Evolutionary conservation across 2,329 filamentous ascomycete genomes (phyloP), one percentile per base, ranked within the genome.

Genomic region (Mollisia scopiformis): DNA sequence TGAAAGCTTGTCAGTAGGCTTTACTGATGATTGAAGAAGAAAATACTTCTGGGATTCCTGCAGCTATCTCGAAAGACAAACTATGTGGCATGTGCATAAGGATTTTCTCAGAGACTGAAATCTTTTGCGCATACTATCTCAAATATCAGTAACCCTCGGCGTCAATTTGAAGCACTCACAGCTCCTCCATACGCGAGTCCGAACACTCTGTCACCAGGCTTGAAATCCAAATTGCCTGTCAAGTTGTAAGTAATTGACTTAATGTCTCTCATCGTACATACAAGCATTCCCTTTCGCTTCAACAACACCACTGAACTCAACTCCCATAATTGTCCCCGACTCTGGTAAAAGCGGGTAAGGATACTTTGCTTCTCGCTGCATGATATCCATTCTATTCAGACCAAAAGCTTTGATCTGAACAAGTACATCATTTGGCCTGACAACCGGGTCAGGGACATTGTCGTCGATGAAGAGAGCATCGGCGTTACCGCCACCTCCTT

Each of bases 161-260:
- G n/a, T n/a, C n/a, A n/a, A n/a, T n/a, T 27, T 47, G 3, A 27
- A 27, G 31, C 23, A 47, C 43, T 47, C 28, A 47, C 43, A 1
- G 43, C 43, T 47, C 43, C 43, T 47, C 43, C 43, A 47, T 47
- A 47, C 8, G 43, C 43, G 28, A 47, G 43, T 16, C 43, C 43
- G n/a, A 47, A 47, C 23, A 47, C 43, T 28, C n/a, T 47, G 43
- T 47, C 43, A 13, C 43, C 43, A 14, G 25, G 11, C 25, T 47
- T 47, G 23, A 47, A 47, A 16, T 47, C 23, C 3, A 23, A 47
- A 27, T 28, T 47, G 8, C 23, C 43, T 47, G 6, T 13, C 8
- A 28, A 27, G 16, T 27, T 11, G 14, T 47, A 6, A 47, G 43
- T 27, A 27, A 25, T 6, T 27, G 43, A 47, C 2, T 25, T 27